These are phyloP conservation scores for Tetrahymena elliotti DNA, from an alignment of 73 alveolate species.

Conservation along the genomic window DNA sequence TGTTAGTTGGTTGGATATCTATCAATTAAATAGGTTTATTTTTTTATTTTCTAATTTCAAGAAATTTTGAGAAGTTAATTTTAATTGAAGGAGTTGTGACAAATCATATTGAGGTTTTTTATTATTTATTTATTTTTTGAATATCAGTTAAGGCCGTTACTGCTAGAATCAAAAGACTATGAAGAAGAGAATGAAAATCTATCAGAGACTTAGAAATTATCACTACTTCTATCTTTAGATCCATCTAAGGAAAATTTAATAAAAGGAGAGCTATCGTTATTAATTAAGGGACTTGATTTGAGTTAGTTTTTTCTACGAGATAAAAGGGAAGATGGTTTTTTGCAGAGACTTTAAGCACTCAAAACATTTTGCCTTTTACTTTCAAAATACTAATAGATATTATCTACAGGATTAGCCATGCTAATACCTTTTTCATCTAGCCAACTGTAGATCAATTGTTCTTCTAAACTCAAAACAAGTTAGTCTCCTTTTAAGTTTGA, in stretches of 20 bases:
- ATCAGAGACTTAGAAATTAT: background rate
- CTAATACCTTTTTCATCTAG: background rate
- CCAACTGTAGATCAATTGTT: background rate
- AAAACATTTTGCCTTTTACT: background rate
- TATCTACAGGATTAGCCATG: background rate
- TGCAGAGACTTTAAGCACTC: background rate
- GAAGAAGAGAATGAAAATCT: background rate
- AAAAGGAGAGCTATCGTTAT: background rate
- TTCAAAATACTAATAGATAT: background rate
- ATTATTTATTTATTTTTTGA: background rate
- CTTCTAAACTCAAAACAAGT: background rate
- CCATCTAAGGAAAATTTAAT: background rate
- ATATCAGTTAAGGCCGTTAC: background rate
- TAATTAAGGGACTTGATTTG: background rate
- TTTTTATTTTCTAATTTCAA: too few relatives aligned
- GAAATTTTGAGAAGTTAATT: too few relatives aligned
- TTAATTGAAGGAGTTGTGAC: too few relatives aligned
- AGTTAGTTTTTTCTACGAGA: background rate
- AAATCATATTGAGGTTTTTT: too few relatives aligned
- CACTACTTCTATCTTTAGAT: background rate
- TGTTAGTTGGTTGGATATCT: too few relatives aligned
- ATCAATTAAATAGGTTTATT: too few relatives aligned
- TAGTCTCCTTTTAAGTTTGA: background rate
- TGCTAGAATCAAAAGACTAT: background rate
- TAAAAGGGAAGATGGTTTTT: background rate